phyloP scores from a whole-genome alignment of 2,329 filamentous ascomycete genomes.

The Pseudogymnoascus sp. region DNA sequence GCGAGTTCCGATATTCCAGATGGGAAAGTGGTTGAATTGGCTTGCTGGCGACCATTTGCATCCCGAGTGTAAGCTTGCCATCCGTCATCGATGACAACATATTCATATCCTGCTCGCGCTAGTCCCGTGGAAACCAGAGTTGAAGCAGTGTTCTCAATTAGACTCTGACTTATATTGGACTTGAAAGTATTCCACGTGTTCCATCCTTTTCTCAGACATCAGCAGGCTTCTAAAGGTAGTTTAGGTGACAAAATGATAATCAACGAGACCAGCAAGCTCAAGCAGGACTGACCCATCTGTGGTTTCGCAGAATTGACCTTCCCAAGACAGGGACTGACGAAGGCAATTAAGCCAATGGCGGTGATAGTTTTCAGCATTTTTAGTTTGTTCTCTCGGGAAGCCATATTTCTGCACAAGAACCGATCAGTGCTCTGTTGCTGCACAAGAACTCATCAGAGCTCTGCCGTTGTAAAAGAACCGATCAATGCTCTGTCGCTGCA shows the following conservation, averaged over 20 bases:
- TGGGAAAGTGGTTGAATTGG: neutral
- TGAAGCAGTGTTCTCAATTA: conserved; percentile 16
- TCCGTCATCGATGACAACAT: conserved; percentile 19
- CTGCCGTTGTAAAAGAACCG: neutral
- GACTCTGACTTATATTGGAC: conserved; percentile 11
- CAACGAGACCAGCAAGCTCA: neutral
- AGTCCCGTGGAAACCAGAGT: conserved; percentile 13
- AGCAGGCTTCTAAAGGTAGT: conserved; percentile 7
- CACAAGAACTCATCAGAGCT: too few species aligned
- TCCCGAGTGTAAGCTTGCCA: conserved; percentile 19
- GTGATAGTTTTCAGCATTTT: neutral
- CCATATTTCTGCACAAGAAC: neutral
- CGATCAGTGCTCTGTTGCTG: neutral
- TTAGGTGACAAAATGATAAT: neutral
- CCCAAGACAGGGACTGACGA: neutral
- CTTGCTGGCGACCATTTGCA: conserved; percentile 17
- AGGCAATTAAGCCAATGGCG: neutral
- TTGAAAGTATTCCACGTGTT: neutral
- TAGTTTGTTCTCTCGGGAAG: neutral
- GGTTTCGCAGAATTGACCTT: conserved; percentile 4
- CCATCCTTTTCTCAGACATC: conserved; percentile 21
- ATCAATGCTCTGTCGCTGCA: neutral
- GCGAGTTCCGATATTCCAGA: neutral
- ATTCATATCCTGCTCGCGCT: conserved; percentile 13
- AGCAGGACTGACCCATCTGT: conserved; percentile 13